phyloP scores from a whole-genome alignment of 2,329 filamentous ascomycete genomes.

The Sclerotinia borealis region DNA sequence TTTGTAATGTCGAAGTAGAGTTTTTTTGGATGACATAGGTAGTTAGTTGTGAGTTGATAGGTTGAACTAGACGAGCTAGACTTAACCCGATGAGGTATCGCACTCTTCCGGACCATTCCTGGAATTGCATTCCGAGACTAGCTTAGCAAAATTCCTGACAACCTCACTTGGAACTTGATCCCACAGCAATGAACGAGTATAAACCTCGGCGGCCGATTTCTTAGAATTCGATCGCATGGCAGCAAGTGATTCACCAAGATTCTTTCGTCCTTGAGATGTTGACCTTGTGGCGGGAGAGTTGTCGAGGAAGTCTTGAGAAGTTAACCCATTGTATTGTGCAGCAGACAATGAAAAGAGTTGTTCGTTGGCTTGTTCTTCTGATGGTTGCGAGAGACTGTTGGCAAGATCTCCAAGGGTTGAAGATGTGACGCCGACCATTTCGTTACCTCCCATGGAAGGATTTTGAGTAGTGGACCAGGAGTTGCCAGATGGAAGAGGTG shows the following conservation, averaged over 20 bases:
- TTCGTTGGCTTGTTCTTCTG: constrained; percentile 79
- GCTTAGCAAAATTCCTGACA: constrained; percentile 84
- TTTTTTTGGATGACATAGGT: background rate
- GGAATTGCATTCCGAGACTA: constrained; percentile 69
- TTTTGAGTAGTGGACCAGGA: constrained; percentile 39
- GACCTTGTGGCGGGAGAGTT: constrained; percentile 42
- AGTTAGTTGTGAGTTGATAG: no score
- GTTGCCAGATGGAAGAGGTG: constrained; percentile 47
- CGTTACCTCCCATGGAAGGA: constrained; percentile 37
- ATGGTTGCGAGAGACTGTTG: constrained; percentile 65
- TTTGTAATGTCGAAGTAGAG: constrained; percentile 13
- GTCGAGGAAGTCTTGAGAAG: constrained; percentile 65
- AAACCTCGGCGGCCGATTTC: constrained; percentile 76
- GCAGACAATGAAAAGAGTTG: constrained; percentile 82
- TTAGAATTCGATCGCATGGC: constrained; percentile 69
- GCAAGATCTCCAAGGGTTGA: constrained; percentile 62
- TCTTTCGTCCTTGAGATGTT: constrained; percentile 60
- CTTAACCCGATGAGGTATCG: constrained; percentile 15
- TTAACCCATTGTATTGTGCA: constrained; percentile 83
- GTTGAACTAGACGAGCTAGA: background rate
- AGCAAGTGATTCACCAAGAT: constrained; percentile 73
- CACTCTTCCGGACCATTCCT: constrained; percentile 30
- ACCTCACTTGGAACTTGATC: constrained; percentile 90
- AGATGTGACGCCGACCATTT: constrained; percentile 47
- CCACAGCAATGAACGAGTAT: constrained; percentile 88